A percentile compares a stretch with the other conserved stretches of the same genome.
Conservation (phyloP, 129 eudicot genomes). For the Artemisia annua region DNA sequence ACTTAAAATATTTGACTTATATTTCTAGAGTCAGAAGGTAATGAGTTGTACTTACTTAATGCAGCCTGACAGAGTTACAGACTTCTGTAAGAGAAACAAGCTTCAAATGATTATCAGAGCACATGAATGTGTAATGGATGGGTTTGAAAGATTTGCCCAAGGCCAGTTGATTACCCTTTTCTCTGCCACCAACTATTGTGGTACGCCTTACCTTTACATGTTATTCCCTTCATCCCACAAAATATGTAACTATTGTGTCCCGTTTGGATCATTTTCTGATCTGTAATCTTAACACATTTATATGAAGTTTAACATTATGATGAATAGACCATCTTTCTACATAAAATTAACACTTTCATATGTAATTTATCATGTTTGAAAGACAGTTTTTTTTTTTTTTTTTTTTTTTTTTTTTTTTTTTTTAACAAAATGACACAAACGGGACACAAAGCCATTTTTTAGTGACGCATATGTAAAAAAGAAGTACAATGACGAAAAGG, state of each 20-base stretch:
- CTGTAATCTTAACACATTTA: too few relatives aligned
- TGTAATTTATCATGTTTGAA: too few relatives aligned
- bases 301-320: too few relatives aligned
- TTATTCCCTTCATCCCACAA: not conserved
- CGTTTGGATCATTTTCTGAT: too few relatives aligned
- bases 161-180: slow-evolving; percentile 96
- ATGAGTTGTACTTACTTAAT: slow-evolving; percentile 18
- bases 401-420: too few relatives aligned
- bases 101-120: slow-evolving; percentile 93
- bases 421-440: too few relatives aligned
- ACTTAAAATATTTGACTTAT: not conserved
- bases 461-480: too few relatives aligned
- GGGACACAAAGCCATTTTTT: too few relatives aligned
- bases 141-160: slow-evolving; percentile 91
- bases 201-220: slow-evolving; percentile 35
- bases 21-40: not conserved
- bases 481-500: too few relatives aligned
- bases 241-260: not conserved
- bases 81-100: slow-evolving; percentile 89
- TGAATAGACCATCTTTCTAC: too few relatives aligned
- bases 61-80: slow-evolving; percentile 97
- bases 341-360: too few relatives aligned
- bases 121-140: slow-evolving; percentile 97
- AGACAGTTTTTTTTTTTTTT: too few relatives aligned
- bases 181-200: slow-evolving; percentile 98